Conservation (phyloP, 176 grass and related monocot genomes). For the Lolium multiflorum region DNA sequence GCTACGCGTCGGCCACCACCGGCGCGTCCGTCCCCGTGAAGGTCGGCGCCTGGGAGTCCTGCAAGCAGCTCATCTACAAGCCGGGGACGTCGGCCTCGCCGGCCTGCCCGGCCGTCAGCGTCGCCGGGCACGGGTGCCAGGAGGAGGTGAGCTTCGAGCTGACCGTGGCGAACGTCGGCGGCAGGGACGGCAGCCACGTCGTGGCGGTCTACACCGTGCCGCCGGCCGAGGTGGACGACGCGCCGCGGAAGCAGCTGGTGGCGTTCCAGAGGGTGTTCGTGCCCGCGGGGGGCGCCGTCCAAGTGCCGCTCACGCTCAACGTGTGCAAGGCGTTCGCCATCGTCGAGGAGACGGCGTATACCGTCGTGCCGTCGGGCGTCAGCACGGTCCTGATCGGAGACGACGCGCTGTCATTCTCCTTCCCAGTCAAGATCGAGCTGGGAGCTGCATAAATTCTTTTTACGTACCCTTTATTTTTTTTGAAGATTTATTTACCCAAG, state of each 20-base stretch:
- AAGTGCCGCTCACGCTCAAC: slow-evolving; percentile 39
- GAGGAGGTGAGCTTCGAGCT: slow-evolving; percentile 29
- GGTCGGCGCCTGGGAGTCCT: not conserved
- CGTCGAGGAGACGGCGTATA: slow-evolving; percentile 52
- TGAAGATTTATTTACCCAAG: not conserved
- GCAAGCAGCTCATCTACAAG: slow-evolving; percentile 42
- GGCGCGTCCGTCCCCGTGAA: not conserved
- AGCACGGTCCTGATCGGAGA: slow-evolving; percentile 45
- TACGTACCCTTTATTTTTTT: not conserved
- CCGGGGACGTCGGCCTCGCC: not conserved
- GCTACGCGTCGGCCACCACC: slow-evolving; percentile 30
- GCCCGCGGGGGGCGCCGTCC: slow-evolving; percentile 1
- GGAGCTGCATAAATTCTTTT: not conserved
- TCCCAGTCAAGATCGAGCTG: slow-evolving; percentile 36
- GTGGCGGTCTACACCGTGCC: slow-evolving; percentile 46
- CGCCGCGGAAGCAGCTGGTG: slow-evolving; percentile 52
- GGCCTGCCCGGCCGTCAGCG: slow-evolving; percentile 39
- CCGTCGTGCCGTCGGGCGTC: slow-evolving; percentile 48
- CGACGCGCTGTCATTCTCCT: slow-evolving; percentile 17
- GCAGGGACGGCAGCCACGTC: slow-evolving; percentile 28
- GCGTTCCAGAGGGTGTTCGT: slow-evolving; percentile 44
- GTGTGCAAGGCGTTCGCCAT: slow-evolving; percentile 49
- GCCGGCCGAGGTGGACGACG: slow-evolving; percentile 36
- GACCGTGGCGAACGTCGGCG: slow-evolving; percentile 42
- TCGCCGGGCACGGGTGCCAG: slow-evolving; percentile 1